Evolutionary conservation across 1,284 basidiomycete species (phyloP).

Genomic region (Amylostereum areolatum): DNA sequence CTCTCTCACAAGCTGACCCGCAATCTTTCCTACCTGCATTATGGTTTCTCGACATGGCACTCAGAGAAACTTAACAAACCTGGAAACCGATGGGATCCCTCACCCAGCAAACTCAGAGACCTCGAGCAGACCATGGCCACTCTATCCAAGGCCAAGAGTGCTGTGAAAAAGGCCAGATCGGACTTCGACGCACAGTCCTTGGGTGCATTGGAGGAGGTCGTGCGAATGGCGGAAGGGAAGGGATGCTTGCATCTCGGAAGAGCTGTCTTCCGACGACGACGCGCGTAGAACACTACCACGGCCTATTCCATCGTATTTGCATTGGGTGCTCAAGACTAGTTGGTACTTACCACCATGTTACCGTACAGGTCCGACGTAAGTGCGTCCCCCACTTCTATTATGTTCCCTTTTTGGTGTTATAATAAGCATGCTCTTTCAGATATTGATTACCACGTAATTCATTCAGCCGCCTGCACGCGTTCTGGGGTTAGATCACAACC

Average conservation of each 20-base stretch:
- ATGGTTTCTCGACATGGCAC: conserved; percentile 12
- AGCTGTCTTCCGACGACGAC: not conserved
- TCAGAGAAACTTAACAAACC: not conserved
- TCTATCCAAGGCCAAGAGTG: conserved; percentile 6
- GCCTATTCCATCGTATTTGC: too few species aligned
- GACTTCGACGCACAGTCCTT: conserved; percentile 26
- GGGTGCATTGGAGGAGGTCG: conserved; percentile 38
- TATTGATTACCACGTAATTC: too few species aligned
- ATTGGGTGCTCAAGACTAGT: too few species aligned
- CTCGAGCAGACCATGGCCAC: not conserved
- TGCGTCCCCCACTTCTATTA: too few species aligned
- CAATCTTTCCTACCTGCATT: conserved; percentile 40
- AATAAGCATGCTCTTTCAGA: too few species aligned
- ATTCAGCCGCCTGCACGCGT: too few species aligned
- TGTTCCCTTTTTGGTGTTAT: too few species aligned
- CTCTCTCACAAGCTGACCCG: conserved; percentile 51
- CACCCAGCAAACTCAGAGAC: conserved; percentile 16
- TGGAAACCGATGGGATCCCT: conserved; percentile 37
- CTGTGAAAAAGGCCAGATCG: conserved; percentile 4
- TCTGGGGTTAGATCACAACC: too few species aligned
- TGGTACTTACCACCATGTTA: too few species aligned
- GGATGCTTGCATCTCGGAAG: conserved; percentile 31
- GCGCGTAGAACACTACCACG: too few species aligned
- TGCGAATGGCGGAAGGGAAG: conserved; percentile 46
- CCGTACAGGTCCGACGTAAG: too few species aligned